Evolutionary conservation across 2,329 filamentous ascomycete species (phyloP), one percentile per base, ranked within the genome.

Genomic region (Monosporascus sp.): DNA sequence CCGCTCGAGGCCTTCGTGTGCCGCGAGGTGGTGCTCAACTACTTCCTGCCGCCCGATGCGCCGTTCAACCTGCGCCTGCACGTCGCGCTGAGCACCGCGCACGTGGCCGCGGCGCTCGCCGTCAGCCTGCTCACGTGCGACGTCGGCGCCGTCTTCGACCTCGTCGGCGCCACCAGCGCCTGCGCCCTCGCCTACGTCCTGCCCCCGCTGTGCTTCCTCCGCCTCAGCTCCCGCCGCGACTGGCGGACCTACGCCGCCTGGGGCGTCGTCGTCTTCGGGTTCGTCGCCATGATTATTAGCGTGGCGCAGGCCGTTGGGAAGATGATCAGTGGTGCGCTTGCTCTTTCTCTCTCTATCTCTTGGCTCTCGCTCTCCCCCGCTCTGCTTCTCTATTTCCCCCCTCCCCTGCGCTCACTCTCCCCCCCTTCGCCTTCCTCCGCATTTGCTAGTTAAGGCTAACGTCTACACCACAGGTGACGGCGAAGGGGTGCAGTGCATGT

Each of bases 1-100:
- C 94, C 94, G 0, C 86, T 99, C 55, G 94, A 99, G 77, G 92
- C 91, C 17, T 99, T 99, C 70, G 94, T 99, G 51, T 99, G 94
- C 72, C 85, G 94, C 65, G 94, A 97, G 72, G 92, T 97, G 58
- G 96, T 97, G 89, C 82, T 90, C 61, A 91, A 90, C 58, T 97
- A 96, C 72, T 86, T 78, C 67, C 85, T 79, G 64, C 82, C 81
- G 27, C 27, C 27, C 1, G 77, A 76, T 55, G 90, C 76, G 61
- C 87, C 88, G 0, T 96, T 92, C 74, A 86, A 91, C 68, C 83
- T 90, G 63, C 86, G 86, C 58, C 84, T 91, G 44, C 94, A 99
- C 71, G 72, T 99, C 46, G 82, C 95, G 54, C 88, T 97, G 69
- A 96, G 88, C 60, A 91, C 90, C 1, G 77, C 83, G 5, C 79